Evolutionary conservation across 1,284 basidiomycete species (phyloP).

Genomic region (Apiotrichum porosum): DNA sequence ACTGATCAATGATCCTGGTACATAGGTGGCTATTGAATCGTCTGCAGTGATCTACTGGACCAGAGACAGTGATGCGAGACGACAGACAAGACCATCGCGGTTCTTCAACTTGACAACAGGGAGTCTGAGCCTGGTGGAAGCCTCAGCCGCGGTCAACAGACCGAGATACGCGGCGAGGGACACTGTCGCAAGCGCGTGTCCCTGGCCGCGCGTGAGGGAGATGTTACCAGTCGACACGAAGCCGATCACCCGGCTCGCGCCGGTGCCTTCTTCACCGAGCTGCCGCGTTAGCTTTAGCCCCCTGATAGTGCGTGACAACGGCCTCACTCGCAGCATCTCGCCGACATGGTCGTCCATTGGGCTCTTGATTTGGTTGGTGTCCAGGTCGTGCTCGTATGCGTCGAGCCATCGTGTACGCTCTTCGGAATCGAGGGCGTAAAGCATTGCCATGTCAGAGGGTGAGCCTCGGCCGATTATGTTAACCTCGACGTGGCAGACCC

Average conservation of each 20-base stretch:
- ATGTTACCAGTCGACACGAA: constrained; percentile 74
- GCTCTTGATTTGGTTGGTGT: constrained; percentile 9
- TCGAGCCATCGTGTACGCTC: constrained; percentile 53
- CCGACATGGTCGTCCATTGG: constrained; percentile 33
- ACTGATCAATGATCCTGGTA: no score
- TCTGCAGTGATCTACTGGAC: no score
- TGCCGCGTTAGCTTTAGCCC: constrained; percentile 28
- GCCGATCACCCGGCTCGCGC: constrained; percentile 59
- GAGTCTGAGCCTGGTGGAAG: constrained; percentile 22
- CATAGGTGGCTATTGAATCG: no score
- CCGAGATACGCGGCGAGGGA: constrained; percentile 57
- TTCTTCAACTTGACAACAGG: constrained; percentile 52
- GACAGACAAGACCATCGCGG: constrained; percentile 48
- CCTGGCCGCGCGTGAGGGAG: constrained; percentile 68
- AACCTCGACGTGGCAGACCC: constrained; percentile 62
- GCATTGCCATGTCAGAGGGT: constrained; percentile 65
- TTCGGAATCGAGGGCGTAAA: constrained; percentile 59
- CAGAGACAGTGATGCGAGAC: constrained; percentile 42
- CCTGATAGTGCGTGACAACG: no score
- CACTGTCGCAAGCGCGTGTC: constrained; percentile 67
- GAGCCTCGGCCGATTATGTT: constrained; percentile 62
- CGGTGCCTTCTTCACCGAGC: constrained; percentile 52
- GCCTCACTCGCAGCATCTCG: constrained; percentile 52
- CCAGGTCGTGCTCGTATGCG: constrained; percentile 34
- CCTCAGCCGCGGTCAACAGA: constrained; percentile 50